Evolutionary conservation across 2,329 filamentous ascomycete genomes (phyloP), one percentile per base, ranked within the genome.

Genomic region (Alternaria ethzedia): DNA sequence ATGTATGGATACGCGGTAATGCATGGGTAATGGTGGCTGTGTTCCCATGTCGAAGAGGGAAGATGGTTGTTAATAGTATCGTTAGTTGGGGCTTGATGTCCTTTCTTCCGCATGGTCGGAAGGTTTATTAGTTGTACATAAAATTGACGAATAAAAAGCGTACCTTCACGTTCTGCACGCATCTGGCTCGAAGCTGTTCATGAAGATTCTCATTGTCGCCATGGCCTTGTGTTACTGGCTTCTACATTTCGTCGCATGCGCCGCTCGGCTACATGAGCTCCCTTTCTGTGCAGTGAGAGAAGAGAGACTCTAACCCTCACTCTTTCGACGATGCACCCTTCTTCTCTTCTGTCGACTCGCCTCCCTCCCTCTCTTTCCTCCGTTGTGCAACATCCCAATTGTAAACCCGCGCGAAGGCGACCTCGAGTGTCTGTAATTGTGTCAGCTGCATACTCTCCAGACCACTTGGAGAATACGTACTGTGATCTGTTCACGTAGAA

Each of bases 341-440:
- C 64, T 74, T 78, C 60, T 80, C 80, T 56, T 80, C 80, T 78
- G 83, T 82, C 51, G 82, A 82, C 44, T 85, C 83, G 15, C 75
- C 78, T 9, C 66, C 71, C 43, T 91, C 89, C 80, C 94, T 96
- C 65, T 97, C 94, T 84, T 97, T 97, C 72, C 96, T 87, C 82
- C 96, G 93, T 84, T 97, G 92, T 46, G 95, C 93, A 5, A 99
- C 94, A 76, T 99, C 96, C 95, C 96, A 98, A 81, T 99, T 99
- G 82, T 99, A 98, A n/a, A 99, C 94, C 68, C 96, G 87, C 21
- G 96, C 96, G 44, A 95, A 94, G 5, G 96, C 96, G 32, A 99
- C 96, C 81, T 99, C 96, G 85, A 99, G 90, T 0, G 94, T 97
- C 93, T 96, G 70, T n/a, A 13, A 45, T 67, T 8, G 62, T 21